phyloP scores from a whole-genome alignment of 371 early-diverging fungal genomes.

The Smittium culicis region DNA sequence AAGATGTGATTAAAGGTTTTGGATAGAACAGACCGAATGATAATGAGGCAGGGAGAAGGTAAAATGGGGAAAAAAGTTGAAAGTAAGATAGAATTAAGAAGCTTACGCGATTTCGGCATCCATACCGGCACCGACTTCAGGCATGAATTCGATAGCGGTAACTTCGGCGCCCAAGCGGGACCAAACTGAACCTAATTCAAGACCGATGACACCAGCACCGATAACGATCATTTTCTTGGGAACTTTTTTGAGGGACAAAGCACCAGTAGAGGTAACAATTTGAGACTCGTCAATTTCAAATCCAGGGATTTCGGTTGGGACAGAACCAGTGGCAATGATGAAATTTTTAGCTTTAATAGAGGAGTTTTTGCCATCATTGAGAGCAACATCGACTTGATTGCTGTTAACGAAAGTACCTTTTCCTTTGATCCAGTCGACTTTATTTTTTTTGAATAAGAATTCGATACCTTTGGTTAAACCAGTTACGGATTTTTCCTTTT shows the following conservation, averaged over 20 bases:
- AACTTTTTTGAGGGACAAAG: constrained; percentile 77
- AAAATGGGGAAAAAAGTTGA: too few relatives aligned
- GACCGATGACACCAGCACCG: constrained; percentile 97
- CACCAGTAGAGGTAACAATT: constrained; percentile 95
- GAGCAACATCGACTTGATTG: constrained; percentile 67
- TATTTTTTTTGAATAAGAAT: constrained; percentile 92
- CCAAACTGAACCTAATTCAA: constrained; percentile 97
- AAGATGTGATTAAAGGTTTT: too few relatives aligned
- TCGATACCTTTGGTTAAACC: constrained; percentile 89
- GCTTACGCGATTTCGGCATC: constrained; percentile 68
- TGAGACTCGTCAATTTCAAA: constrained; percentile 86
- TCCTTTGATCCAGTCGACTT: constrained; percentile 86
- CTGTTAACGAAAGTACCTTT: constrained; percentile 65
- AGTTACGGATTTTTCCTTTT: constrained; percentile 76
- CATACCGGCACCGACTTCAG: constrained; percentile 93
- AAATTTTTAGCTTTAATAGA: constrained; percentile 82
- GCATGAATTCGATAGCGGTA: constrained; percentile 90
- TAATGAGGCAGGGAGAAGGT: too few relatives aligned
- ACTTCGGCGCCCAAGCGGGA: constrained; percentile 86
- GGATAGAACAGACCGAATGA: too few relatives aligned
- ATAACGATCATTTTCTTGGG: constrained; percentile 97
- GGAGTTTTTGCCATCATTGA: constrained; percentile 53
- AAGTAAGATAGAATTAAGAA: not conserved
- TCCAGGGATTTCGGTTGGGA: constrained; percentile 84
- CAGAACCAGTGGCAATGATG: constrained; percentile 95